Base-by-base conservation (phyloP, 2,329 filamentous ascomycete genomes). In the Ustilaginoidea virens region DNA sequence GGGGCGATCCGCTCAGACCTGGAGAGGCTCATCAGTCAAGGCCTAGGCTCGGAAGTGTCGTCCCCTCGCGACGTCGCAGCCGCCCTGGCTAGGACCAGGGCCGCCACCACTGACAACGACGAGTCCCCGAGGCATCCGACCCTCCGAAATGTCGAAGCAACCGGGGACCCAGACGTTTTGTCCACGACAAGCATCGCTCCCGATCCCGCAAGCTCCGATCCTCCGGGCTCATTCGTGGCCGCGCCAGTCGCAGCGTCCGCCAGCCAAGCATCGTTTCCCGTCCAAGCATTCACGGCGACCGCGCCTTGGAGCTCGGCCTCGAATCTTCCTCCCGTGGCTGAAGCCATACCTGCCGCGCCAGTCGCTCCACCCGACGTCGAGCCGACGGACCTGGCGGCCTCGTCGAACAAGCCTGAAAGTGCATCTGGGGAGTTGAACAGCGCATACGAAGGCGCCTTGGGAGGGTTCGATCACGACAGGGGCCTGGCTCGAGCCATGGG, bases 21-120 rank as follows among this genome's bases (percentile, higher is more conserved):
- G 11, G 64, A 69, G 23, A 62, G 59, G 25, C 46, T 70, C 17
- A 60, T 71, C 19, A 46, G 52, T 12, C 53, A 58, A 11, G 63
- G 62, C 11, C 42, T 64, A 5, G 43, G 41, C 17, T 36, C 45
- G 5, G 39, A 40, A 8, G 33, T 33, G 2, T 34, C 41, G 0
- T 37, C 45, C 5, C 35, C 37, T 5, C 30, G 27, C 3, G 25
- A 30, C 5, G 28, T 33, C 3, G 35, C 39, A 3, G 29, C 21
- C 5, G 23, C 31, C 21, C 33, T 34, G 10, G 27, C 16, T 17
- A 13, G 15, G 14, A n/a, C 13, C 10, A 12, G 12, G 21, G 32
- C 17, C 14, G 25, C 23, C 11, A 19, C 13, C 13, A 7, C 17
- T 1, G 28, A 37, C 8, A 39, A 33, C n/a, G 38, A 44, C 23